phyloP scores from a whole-genome alignment of 257 asterid species.

The Voacanga thouarsii region DNA sequence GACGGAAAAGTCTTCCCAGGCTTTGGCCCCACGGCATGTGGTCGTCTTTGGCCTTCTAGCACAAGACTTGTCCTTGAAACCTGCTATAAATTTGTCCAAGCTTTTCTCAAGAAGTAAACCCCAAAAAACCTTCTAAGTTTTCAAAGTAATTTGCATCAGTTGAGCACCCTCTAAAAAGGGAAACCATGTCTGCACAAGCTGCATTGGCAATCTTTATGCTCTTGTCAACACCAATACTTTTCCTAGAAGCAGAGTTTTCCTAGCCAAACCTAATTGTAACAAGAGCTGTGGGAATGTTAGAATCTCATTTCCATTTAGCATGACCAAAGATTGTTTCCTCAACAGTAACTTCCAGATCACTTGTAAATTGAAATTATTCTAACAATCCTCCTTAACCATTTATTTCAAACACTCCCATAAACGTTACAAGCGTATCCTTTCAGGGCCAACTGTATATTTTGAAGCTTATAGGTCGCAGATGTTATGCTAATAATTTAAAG shows the following conservation, averaged over 20 bases:
- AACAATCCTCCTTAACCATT: constrained; percentile 9
- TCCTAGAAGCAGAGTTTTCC: background rate
- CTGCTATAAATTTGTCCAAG: too few relatives aligned
- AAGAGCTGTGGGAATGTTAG: background rate
- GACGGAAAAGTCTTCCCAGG: too few relatives aligned
- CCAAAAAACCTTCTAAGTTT: too few relatives aligned
- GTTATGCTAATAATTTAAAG: too few relatives aligned
- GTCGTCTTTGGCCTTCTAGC: too few relatives aligned
- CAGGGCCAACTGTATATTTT: constrained; percentile 18
- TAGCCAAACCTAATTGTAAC: background rate
- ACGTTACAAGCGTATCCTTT: constrained; percentile 17
- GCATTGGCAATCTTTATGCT: background rate
- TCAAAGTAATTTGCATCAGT: too few relatives aligned
- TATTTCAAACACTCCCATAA: background rate
- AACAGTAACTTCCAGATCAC: background rate
- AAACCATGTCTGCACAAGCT: background rate
- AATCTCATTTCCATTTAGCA: background rate
- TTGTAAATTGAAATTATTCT: background rate
- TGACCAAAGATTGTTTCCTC: background rate
- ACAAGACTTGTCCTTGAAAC: too few relatives aligned
- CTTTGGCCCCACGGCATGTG: too few relatives aligned
- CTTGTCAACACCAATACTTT: background rate
- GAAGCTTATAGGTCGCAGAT: constrained; percentile 7
- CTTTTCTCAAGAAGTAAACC: too few relatives aligned
- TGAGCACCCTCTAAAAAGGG: too few relatives aligned